Evolutionary conservation across 768 basidiomycete species (phyloP).

Genomic region (Dictyophora rubrovolvata): DNA sequence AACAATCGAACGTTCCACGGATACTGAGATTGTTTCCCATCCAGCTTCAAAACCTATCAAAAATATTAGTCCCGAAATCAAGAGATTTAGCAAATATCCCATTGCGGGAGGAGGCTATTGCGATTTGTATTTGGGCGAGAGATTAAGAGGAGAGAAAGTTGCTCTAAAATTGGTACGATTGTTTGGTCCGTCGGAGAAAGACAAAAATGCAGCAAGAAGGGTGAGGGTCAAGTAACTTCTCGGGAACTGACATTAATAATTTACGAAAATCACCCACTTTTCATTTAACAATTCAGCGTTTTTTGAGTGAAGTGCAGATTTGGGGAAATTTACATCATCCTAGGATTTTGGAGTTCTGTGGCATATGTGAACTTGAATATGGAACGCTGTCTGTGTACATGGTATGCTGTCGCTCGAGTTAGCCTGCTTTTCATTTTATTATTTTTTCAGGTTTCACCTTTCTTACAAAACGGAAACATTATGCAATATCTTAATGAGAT

Average conservation of each 20-base stretch:
- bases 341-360: conserved; percentile 11
- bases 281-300: neutral
- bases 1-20: no score
- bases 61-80: conserved; percentile 10
- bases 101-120: conserved; percentile 11
- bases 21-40: neutral
- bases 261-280: neutral
- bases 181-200: conserved; percentile 3
- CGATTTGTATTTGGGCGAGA: conserved; percentile 10
- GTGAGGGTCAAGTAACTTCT: neutral
- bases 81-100: conserved; percentile 6
- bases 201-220: conserved; percentile 5
- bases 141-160: conserved; percentile 9
- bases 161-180: conserved; percentile 10
- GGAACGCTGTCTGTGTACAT: conserved; percentile 8
- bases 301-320: conserved; percentile 6
- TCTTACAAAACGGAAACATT: conserved; percentile 18
- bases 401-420: neutral
- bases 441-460: conserved; percentile 13
- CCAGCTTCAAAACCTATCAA: neutral
- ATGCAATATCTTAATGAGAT: conserved; percentile 13
- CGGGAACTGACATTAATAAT: neutral
- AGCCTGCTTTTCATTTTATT: neutral
- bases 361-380: conserved; percentile 9
- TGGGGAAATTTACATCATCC: conserved; percentile 11